A percentile compares a stretch with the other conserved stretches of the same genome.
These are phyloP conservation scores for Leccinum aurantiacum DNA, from an alignment of 768 basidiomycete species.

Conservation along the genomic window DNA sequence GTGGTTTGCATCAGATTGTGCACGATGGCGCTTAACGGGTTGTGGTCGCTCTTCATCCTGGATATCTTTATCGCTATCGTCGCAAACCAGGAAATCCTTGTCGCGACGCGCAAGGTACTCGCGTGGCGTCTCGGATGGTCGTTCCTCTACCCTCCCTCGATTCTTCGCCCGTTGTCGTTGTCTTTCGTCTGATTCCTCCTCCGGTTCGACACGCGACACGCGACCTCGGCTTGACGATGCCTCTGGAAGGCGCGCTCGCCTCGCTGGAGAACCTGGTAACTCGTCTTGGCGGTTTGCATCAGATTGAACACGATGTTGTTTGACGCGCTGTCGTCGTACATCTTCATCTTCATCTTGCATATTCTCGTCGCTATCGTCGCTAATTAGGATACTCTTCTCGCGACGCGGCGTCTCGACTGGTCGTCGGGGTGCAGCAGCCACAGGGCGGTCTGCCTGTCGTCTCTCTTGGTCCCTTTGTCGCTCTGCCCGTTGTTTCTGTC, in stretches of 20 bases:
- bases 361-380: constrained; percentile 8
- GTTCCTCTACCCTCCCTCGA: neutral
- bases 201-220: neutral
- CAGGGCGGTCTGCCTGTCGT: neutral
- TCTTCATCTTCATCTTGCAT: constrained; percentile 4
- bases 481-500: constrained; percentile 1
- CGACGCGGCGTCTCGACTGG: neutral
- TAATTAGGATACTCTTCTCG: neutral
- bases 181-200: neutral
- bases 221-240: neutral
- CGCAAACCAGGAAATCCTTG: neutral
- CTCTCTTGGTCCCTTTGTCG: neutral
- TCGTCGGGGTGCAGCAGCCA: neutral
- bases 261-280: constrained; percentile 4
- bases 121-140: neutral
- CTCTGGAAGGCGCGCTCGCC: neutral
- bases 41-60: constrained; percentile 5
- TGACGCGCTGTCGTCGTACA: constrained; percentile 6
- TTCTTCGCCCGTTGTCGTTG: constrained; percentile 1
- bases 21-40: constrained; percentile 18
- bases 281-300: constrained; percentile 5
- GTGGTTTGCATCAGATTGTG: constrained; percentile 7
- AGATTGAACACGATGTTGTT: constrained; percentile 16
- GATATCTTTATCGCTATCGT: constrained; percentile 4
- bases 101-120: neutral